Evolutionary conservation across 176 grass and related monocot species (phyloP).

Genomic region (Aegilops sharonensis): DNA sequence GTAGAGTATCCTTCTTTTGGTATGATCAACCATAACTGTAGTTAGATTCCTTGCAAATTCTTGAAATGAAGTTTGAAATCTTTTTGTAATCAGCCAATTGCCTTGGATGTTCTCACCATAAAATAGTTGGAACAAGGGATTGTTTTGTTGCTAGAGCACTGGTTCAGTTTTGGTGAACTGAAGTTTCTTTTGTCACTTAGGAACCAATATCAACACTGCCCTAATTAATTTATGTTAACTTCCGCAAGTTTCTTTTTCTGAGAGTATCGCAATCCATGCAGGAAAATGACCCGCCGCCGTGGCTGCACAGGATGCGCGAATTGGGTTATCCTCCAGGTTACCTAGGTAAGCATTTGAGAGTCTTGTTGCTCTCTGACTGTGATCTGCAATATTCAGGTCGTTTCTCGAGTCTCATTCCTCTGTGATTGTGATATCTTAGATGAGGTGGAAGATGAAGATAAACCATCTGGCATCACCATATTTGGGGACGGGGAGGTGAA

Average conservation of each 20-base stretch:
- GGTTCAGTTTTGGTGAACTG: background rate
- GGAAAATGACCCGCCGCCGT: conserved; percentile 94
- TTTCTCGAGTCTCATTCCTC: conserved; percentile 16
- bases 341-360: conserved; percentile 53
- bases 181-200: background rate
- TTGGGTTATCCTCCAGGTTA: conserved; percentile 98
- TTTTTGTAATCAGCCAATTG: background rate
- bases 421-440: conserved; percentile 36
- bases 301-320: conserved; percentile 91
- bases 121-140: background rate
- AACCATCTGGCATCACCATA: conserved; percentile 93
- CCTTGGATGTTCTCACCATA: background rate
- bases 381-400: background rate
- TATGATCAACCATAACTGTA: background rate
- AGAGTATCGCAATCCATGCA: conserved; percentile 33
- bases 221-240: background rate
- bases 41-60: background rate
- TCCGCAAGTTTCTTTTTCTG: background rate
- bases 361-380: too few relatives aligned
- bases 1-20: background rate
- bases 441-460: conserved; percentile 70
- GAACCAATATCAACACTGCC: background rate
- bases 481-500: conserved; percentile 63
- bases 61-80: background rate
- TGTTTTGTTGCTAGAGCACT: background rate